Evolutionary conservation across 2,329 filamentous ascomycete genomes (phyloP).

Genomic region (Ophiocordyceps camponoti-floridani): DNA sequence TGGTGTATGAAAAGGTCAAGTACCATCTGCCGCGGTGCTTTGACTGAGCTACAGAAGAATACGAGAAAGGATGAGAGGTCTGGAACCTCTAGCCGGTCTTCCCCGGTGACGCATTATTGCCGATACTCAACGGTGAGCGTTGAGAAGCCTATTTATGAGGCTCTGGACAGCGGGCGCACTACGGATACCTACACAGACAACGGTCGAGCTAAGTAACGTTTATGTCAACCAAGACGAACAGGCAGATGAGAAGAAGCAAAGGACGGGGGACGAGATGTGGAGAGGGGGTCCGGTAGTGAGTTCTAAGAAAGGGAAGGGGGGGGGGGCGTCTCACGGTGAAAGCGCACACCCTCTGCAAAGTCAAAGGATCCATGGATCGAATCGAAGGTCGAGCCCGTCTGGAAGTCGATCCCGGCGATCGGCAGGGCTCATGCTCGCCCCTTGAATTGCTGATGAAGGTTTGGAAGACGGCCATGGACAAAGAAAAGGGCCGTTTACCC

Average conservation of each 20-base stretch:
- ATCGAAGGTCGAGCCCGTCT: background rate
- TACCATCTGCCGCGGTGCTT: conserved; percentile 36
- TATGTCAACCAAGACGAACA: background rate
- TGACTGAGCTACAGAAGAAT: background rate
- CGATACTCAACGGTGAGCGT: no score
- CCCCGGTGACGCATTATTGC: no score
- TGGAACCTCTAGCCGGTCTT: no score
- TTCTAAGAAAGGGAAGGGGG: background rate
- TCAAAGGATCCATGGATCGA: no score
- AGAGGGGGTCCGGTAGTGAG: background rate
- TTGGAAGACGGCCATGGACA: background rate
- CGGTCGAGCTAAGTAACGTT: no score
- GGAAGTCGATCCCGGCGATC: no score
- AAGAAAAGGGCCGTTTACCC: no score
- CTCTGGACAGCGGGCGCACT: no score
- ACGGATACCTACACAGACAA: background rate
- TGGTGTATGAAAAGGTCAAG: conserved; percentile 92
- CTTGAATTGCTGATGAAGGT: background rate
- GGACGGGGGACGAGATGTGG: background rate
- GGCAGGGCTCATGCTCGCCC: background rate
- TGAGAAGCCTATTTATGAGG: no score
- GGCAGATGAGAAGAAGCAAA: background rate
- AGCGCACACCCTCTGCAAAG: no score
- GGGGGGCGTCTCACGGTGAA: background rate
- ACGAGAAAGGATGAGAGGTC: no score